phyloP scores from a whole-genome alignment of 768 basidiomycete species.

The Naematelia encephala region DNA sequence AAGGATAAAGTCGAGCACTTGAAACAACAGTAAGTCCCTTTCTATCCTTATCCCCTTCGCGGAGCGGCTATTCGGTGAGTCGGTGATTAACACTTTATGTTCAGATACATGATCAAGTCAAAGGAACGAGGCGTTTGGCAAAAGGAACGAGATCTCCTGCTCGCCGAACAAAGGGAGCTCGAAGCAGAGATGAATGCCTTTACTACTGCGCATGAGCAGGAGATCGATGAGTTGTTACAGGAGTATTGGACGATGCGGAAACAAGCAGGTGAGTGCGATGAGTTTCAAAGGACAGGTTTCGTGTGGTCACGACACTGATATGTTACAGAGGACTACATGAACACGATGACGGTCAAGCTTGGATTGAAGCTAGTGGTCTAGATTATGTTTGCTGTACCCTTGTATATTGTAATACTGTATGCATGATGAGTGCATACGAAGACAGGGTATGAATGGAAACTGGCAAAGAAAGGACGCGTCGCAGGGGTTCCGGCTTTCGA shows the following conservation, averaged over 20 bases:
- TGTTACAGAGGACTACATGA: conserved; percentile 34
- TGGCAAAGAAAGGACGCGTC: too few species aligned
- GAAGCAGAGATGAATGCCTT: conserved; percentile 63
- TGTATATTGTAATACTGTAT: not conserved
- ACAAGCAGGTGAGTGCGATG: conserved; percentile 44
- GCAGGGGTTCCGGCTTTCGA: too few species aligned
- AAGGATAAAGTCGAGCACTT: conserved; percentile 68
- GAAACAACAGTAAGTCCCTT: conserved; percentile 49
- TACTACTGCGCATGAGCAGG: conserved; percentile 60
- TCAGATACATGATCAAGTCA: conserved; percentile 22
- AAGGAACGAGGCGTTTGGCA: conserved; percentile 36
- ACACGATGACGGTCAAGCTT: conserved; percentile 37
- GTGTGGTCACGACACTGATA: too few species aligned
- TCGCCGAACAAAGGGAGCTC: conserved; percentile 69
- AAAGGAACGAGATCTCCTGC: conserved; percentile 28
- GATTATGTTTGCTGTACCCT: not conserved
- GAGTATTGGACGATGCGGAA: conserved; percentile 59
- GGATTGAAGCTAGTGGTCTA: conserved; percentile 12
- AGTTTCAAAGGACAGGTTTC: too few species aligned
- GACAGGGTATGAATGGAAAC: too few species aligned
- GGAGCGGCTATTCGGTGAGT: not conserved
- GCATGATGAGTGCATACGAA: not conserved
- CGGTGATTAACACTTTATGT: not conserved
- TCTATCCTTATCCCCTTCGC: not conserved
- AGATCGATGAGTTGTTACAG: conserved; percentile 73